Evolutionary conservation across 352 stramenopile genomes (phyloP).

Genomic region (Phytopythium vexans): DNA sequence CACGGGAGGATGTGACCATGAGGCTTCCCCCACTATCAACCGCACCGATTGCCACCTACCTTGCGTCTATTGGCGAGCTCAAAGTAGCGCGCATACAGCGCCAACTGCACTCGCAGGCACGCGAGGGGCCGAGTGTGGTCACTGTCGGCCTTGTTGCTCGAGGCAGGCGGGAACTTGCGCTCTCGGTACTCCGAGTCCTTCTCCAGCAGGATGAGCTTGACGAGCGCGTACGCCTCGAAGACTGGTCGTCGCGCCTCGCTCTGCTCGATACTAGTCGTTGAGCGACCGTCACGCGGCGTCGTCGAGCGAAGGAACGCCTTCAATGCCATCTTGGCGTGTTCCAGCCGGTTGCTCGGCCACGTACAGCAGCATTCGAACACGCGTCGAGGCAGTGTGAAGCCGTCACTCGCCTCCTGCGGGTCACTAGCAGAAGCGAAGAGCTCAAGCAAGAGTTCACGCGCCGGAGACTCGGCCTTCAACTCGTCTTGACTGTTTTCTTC

Average conservation of each 20-base stretch:
- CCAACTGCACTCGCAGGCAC: constrained; percentile 43
- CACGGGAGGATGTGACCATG: background rate
- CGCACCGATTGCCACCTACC: constrained; percentile 12
- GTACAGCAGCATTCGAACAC: constrained; percentile 6
- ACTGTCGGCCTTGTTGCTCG: background rate
- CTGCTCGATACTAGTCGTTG: background rate
- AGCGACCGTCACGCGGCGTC: background rate
- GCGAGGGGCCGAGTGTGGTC: constrained; percentile 11
- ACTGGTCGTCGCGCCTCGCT: background rate
- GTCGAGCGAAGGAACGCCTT: constrained; percentile 23
- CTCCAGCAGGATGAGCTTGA: constrained; percentile 55
- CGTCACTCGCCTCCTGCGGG: no score
- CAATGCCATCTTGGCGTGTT: constrained; percentile 29
- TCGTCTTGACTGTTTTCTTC: no score
- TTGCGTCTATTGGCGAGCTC: constrained; percentile 31
- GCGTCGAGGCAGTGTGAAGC: background rate
- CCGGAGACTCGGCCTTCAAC: no score
- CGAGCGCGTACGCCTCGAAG: constrained; percentile 46
- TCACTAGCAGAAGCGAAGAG: no score
- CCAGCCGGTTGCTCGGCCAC: constrained; percentile 28
- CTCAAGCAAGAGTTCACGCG: no score
- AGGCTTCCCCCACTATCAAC: background rate
- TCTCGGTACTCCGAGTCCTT: constrained; percentile 14
- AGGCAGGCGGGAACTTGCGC: background rate
- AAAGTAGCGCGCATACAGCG: constrained; percentile 58